A percentile compares a stretch with the other conserved stretches of the same genome.
These are phyloP conservation scores for Copromyces sp. DNA, from an alignment of 495 filamentous ascomycete genomes.

Conservation along the genomic window DNA sequence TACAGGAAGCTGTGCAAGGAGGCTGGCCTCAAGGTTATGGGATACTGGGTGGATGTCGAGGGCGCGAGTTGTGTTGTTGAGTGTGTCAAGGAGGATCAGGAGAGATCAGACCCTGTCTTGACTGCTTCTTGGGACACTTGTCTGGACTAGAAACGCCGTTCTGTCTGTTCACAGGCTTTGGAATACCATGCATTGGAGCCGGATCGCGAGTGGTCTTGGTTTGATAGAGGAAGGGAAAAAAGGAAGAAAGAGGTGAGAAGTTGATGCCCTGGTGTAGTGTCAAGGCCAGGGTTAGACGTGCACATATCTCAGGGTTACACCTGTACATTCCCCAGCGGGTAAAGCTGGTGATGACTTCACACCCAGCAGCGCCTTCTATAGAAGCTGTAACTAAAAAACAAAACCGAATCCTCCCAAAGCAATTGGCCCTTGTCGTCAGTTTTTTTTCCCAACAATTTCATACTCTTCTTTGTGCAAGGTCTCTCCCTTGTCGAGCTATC, in stretches of 20 bases:
- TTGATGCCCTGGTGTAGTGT: background rate
- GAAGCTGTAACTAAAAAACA: background rate
- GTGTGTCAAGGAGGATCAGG: slow-evolving; percentile 8
- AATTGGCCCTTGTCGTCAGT: background rate
- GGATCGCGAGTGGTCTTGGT: background rate
- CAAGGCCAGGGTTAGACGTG: background rate
- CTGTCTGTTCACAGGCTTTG: background rate
- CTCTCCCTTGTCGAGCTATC: background rate
- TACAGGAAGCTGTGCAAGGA: slow-evolving; percentile 5
- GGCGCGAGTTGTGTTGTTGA: slow-evolving; percentile 16
- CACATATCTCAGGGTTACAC: background rate
- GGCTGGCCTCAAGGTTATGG: slow-evolving; percentile 16
- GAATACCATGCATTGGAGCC: background rate
- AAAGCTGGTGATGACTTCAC: background rate
- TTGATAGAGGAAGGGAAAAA: background rate
- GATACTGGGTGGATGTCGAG: slow-evolving; percentile 9
- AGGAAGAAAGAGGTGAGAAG: background rate
- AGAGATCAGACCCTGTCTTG: background rate
- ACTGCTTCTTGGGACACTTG: background rate
- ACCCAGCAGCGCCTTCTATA: background rate
- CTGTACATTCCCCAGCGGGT: background rate
- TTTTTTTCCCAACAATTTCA: background rate
- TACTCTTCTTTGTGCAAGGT: background rate
- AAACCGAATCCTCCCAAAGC: background rate
- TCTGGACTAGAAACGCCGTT: background rate